Conservation (phyloP, 1,284 basidiomycete species). For the Neolentinus lepideus region DNA sequence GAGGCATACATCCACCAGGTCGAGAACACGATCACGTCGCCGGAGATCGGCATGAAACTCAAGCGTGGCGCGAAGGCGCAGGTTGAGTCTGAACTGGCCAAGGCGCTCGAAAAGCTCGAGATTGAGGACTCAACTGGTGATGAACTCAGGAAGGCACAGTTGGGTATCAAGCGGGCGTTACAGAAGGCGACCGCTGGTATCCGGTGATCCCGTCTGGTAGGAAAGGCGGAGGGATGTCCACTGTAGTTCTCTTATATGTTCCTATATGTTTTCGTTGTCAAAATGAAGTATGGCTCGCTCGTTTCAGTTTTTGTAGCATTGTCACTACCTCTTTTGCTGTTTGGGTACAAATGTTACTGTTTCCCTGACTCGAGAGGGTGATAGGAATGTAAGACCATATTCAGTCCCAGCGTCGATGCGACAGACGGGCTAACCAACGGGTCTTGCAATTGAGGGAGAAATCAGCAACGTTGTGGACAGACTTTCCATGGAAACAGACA, state of each 20-base stretch:
- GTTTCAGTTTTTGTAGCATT: background rate
- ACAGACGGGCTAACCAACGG: too few relatives aligned
- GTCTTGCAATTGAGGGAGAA: too few relatives aligned
- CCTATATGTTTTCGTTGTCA: background rate
- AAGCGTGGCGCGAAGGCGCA: constrained; percentile 91
- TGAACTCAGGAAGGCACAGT: constrained; percentile 89
- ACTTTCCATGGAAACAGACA: too few relatives aligned
- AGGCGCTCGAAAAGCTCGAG: constrained; percentile 94
- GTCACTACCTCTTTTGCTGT: background rate
- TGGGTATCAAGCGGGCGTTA: constrained; percentile 89
- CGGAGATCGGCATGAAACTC: constrained; percentile 95
- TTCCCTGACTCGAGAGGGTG: too few relatives aligned
- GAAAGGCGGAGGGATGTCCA: constrained; percentile 8
- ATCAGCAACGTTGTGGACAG: too few relatives aligned
- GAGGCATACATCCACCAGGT: constrained; percentile 95
- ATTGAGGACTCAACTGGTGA: constrained; percentile 89
- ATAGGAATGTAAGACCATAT: too few relatives aligned
- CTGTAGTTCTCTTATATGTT: background rate
- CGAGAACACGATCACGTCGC: constrained; percentile 87
- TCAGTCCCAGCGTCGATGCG: too few relatives aligned
- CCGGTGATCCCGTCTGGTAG: constrained; percentile 39
- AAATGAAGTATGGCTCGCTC: background rate
- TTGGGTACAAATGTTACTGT: background rate
- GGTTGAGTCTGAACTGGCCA: constrained; percentile 93
- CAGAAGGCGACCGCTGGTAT: constrained; percentile 91